Evolutionary conservation across 2,329 filamentous ascomycete genomes (phyloP).

Genomic region (Phialophora chinensis): DNA sequence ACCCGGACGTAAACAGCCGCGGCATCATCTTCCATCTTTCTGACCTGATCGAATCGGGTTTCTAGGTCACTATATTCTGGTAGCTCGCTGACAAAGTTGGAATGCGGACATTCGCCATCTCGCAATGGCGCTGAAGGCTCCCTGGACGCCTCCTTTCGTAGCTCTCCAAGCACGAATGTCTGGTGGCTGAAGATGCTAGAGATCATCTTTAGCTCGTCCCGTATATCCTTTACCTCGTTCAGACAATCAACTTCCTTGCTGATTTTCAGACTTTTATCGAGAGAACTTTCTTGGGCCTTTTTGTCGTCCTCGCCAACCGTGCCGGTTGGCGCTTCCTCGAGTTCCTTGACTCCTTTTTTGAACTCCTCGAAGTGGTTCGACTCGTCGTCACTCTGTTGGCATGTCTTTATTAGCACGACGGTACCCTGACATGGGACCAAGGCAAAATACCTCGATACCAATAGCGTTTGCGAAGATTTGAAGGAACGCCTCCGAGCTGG

Average conservation of each 20-base stretch:
- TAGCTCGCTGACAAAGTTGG: slow-evolving; percentile 1
- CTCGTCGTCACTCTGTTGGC: not conserved
- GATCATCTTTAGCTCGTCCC: slow-evolving; percentile 4
- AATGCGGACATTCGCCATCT: not conserved
- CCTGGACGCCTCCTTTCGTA: not conserved
- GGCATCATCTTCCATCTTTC: slow-evolving; percentile 3
- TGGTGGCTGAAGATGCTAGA: slow-evolving; percentile 5
- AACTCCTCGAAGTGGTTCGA: slow-evolving; percentile 1
- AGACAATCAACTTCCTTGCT: slow-evolving; percentile 7
- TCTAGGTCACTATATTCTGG: not conserved
- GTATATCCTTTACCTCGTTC: slow-evolving; percentile 2
- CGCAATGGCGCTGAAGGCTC: not conserved
- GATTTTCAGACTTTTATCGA: not conserved
- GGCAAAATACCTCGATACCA: not conserved
- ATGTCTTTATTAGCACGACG: not conserved
- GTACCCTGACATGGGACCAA: not conserved
- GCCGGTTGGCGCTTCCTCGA: not conserved
- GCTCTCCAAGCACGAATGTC: not conserved
- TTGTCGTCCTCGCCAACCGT: not conserved
- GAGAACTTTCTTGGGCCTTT: not conserved
- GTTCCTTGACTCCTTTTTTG: not conserved
- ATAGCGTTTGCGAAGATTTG: slow-evolving; percentile 3
- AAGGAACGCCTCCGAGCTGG: not conserved
- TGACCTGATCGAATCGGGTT: not conserved
- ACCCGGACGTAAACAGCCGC: not conserved